Conservation (phyloP, 805 yeast genomes). For the Clavispora santaluciae region DNA sequence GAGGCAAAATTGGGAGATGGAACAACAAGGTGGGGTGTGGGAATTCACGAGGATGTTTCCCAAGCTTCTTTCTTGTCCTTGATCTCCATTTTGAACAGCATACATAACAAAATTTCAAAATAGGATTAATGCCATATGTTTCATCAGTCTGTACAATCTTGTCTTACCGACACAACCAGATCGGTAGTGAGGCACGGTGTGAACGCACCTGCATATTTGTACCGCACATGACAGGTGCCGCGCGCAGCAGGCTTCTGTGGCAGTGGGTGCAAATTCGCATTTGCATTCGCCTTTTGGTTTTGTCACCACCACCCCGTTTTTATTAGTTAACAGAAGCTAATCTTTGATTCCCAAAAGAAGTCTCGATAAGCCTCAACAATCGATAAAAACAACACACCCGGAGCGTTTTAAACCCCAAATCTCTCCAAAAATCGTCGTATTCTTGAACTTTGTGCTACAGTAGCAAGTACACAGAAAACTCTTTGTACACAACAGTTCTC, state of each 20-base stretch:
- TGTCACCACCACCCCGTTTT: not conserved
- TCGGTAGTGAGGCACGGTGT: too few relatives aligned
- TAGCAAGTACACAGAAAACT: not conserved
- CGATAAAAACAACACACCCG: not conserved
- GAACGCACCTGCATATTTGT: not conserved
- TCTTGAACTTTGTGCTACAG: not conserved
- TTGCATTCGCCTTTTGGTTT: not conserved
- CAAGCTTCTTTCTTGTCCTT: slow-evolving; percentile 75
- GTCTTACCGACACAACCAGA: too few relatives aligned
- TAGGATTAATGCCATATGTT: too few relatives aligned
- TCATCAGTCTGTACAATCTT: too few relatives aligned
- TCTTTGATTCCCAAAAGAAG: not conserved
- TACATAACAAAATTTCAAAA: slow-evolving; percentile 13
- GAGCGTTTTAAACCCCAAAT: too few relatives aligned
- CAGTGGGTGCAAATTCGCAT: not conserved
- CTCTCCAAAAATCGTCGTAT: not conserved
- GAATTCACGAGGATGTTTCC: slow-evolving; percentile 84
- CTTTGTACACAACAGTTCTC: not conserved
- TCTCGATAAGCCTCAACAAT: not conserved
- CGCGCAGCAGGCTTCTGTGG: not conserved
- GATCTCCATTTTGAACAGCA: slow-evolving; percentile 56
- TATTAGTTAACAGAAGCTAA: not conserved
- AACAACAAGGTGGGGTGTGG: slow-evolving; percentile 76
- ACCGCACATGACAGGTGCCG: not conserved
- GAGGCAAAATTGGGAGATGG: slow-evolving; percentile 19